Evolutionary conservation across 1,284 basidiomycete species (phyloP).

Genomic region (Ustilago sp.): DNA sequence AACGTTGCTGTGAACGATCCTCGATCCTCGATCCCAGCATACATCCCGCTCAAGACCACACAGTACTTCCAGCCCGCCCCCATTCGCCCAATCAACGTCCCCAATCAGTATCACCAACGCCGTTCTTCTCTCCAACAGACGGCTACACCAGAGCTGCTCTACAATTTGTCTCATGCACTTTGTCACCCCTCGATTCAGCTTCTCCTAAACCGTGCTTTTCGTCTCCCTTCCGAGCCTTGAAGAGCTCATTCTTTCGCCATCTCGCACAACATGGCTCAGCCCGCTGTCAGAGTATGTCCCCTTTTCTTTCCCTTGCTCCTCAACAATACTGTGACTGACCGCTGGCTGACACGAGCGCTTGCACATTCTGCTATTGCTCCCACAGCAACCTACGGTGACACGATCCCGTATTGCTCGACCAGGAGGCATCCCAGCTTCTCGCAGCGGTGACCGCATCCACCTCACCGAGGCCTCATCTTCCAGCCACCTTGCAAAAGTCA

Average conservation of each 20-base stretch:
- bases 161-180: slow-evolving; percentile 12
- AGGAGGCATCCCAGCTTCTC: slow-evolving; percentile 47
- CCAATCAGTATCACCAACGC: background rate
- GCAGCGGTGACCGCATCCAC: slow-evolving; percentile 50
- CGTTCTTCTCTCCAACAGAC: background rate
- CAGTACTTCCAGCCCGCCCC: background rate
- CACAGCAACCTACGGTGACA: slow-evolving; percentile 36
- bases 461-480: slow-evolving; percentile 44
- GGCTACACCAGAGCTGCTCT: background rate
- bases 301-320: background rate
- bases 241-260: background rate
- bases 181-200: background rate
- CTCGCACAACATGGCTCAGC: slow-evolving; percentile 37
- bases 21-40: background rate
- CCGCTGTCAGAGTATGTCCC: slow-evolving; percentile 41
- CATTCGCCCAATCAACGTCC: background rate
- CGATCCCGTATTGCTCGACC: slow-evolving; percentile 42
- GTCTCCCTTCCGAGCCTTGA: slow-evolving; percentile 13
- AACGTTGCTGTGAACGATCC: background rate
- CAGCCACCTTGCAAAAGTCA: slow-evolving; percentile 33
- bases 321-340: background rate
- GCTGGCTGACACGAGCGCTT: slow-evolving; percentile 2
- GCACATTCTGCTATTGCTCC: background rate
- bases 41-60: background rate
- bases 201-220: slow-evolving; percentile 15